Evolutionary conservation across 768 basidiomycete genomes (phyloP), one percentile per base, ranked within the genome.

Genomic region (Rubroboletus pulcherrimus): DNA sequence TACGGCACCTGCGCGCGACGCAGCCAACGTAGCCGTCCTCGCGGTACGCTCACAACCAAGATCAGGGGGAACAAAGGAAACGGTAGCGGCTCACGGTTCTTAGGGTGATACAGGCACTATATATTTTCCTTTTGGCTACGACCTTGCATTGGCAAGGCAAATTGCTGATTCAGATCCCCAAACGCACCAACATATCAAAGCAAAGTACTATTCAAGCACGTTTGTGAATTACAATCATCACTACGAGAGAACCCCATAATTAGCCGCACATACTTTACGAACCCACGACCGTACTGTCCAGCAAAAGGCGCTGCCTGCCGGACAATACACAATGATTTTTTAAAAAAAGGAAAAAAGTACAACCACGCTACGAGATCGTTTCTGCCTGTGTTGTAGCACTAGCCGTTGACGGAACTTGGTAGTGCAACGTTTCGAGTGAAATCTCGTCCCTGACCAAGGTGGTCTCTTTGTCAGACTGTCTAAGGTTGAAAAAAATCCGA

Each of bases 41-140:
- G 26, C 21, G 26, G 26, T 26, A 2, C 26, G 26, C 26, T 26
- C 26, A 26, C 26, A 26, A 26, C 26, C 77, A 78, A 47, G 77
- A 81, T 56, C 77, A 82, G 55, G 71, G 75, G 60, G 71, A 72
- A 47, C 75, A 80, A 64, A 72, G 73, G 29, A 72, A 70, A 47
- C 62, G 68, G 66, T 66, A 61, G 54, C 33, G 53, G 30, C 8
- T 49, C n/a, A n/a, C n/a, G n/a, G n/a, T n/a, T n/a, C n/a, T n/a
- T n/a, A n/a, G n/a, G n/a, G n/a, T n/a, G n/a, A n/a, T n/a, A n/a
- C n/a, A n/a, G n/a, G n/a, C n/a, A n/a, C n/a, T n/a, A 33, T 11
- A n/a, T n/a, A 8, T 38, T 38, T 38, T 7, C 1, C 0, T 49
- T 37, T 52, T 21, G 37, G n/a, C 48, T 29, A 14, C 19, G 12